phyloP scores from a whole-genome alignment of 306 rosid species.

The Begonia fuchsioides region DNA sequence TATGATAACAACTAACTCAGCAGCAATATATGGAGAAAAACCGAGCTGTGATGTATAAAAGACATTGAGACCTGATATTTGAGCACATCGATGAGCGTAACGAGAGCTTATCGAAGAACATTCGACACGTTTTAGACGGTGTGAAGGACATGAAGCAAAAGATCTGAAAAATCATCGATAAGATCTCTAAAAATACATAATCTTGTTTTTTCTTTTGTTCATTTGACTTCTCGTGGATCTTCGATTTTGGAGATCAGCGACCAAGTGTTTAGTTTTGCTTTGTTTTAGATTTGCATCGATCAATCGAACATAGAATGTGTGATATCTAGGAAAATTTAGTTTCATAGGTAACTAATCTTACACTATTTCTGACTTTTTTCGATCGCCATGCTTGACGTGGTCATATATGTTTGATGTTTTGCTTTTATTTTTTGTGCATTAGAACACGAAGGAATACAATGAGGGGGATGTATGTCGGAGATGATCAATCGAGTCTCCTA shows the following conservation, averaged over 20 bases:
- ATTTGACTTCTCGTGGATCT: background rate
- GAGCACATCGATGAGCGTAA: conserved; percentile 89
- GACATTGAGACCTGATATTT: conserved; percentile 80
- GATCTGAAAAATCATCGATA: conserved; percentile 42
- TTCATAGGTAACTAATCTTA: too few species aligned
- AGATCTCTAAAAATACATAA: conserved; percentile 6
- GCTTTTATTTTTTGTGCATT: too few species aligned
- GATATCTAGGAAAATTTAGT: too few species aligned
- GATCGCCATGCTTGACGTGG: too few species aligned
- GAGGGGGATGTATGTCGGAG: too few species aligned
- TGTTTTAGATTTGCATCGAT: too few species aligned
- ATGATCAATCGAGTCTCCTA: too few species aligned
- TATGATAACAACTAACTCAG: conserved; percentile 75
- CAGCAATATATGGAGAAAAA: conserved; percentile 74
- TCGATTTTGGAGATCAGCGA: conserved; percentile 1
- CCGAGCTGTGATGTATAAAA: conserved; percentile 74
- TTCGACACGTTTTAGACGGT: conserved; percentile 69
- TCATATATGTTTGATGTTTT: too few species aligned
- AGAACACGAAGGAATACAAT: too few species aligned
- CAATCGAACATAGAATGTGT: too few species aligned
- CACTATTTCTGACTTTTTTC: too few species aligned
- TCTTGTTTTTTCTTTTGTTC: background rate
- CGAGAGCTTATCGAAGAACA: conserved; percentile 64
- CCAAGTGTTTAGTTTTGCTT: too few species aligned
- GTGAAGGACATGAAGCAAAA: conserved; percentile 64